These are phyloP conservation scores for Cenchrus fungigraminus DNA, from an alignment of 176 grass and related monocot genomes.

Conservation along the genomic window DNA sequence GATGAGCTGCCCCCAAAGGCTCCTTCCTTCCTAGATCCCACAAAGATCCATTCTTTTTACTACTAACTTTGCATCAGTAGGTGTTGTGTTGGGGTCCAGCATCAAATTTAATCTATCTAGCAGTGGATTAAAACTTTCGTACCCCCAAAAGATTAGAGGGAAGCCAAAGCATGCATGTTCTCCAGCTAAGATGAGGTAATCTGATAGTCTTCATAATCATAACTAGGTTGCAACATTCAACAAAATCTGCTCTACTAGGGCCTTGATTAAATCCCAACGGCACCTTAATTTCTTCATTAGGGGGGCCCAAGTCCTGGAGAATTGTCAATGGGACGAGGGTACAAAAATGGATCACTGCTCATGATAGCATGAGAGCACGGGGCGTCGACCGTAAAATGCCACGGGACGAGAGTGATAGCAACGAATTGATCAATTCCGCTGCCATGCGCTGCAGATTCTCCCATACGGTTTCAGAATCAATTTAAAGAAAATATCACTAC, in stretches of 20 bases:
- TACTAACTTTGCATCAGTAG: neutral
- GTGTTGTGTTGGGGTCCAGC: neutral
- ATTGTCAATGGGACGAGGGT: neutral
- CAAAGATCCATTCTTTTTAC: neutral
- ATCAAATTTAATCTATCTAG: neutral
- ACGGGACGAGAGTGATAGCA: neutral
- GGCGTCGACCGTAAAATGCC: neutral
- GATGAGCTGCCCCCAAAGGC: neutral
- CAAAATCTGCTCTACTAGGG: neutral
- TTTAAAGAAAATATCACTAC: neutral
- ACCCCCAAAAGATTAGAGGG: neutral
- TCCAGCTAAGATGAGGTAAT: slow-evolving; percentile 29
- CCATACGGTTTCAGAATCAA: neutral
- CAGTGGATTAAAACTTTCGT: neutral
- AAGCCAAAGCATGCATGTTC: neutral
- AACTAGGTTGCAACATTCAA: neutral
- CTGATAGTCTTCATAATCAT: neutral
- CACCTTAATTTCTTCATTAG: neutral
- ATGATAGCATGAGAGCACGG: neutral
- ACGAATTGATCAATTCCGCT: neutral
- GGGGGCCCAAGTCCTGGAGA: neutral
- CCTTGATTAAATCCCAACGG: neutral
- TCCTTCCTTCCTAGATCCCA: neutral
- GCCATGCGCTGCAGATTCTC: slow-evolving; percentile 12
- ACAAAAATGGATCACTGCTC: neutral